Evolutionary conservation across 192 early-diverging fungal species (phyloP), one percentile per base, ranked within the genome.

Genomic region (Backusella circina): DNA sequence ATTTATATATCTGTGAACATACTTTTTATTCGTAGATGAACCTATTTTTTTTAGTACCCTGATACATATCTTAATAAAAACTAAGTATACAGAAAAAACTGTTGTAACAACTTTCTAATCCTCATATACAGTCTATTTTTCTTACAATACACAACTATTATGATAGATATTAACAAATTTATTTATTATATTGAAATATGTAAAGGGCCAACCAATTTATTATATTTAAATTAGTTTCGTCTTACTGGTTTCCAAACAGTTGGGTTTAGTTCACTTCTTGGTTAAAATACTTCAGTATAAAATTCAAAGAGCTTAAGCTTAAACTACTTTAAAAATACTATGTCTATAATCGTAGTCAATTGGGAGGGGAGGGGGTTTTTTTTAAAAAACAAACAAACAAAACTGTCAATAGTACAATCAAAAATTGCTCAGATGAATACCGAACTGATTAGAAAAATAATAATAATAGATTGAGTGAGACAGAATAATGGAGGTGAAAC

Each of bases 101-200:
- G 54, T 57, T 57, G 54, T 61, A 61, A 61, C 54, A 61, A 61
- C 54, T 26, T 61, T 61, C 18, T 61, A 26, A 61, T 61, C 54
- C 26, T 61, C 54, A 61, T 61, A 28, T 28, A 1, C 23, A 61
- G 54, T 28, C 54, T 28, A 26, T 28, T 61, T 28, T 5, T 2
- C n/a, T 28, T 61, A 26, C 2, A 26, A 0, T 28, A 61, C 26
- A 28, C 54, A 28, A 23, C 26, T 10, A 61, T 28, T 61, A 7
- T 61, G 51, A 8, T 23, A 54, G 15, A 50, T 54, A n/a, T n/a
- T n/a, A 47, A 47, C n/a, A 47, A 47, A 47, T 5, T n/a, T n/a
- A n/a, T n/a, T 6, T 47, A 47, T 47, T 47, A 47, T 6, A 47
- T 5, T 47, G 16, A 7, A 47, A 47, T 47, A 47, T 39, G 10